A percentile compares a stretch with the other conserved stretches of the same genome.
phyloP scores from a whole-genome alignment of 805 yeast species.

The Spencermartinsiella europaea region DNA sequence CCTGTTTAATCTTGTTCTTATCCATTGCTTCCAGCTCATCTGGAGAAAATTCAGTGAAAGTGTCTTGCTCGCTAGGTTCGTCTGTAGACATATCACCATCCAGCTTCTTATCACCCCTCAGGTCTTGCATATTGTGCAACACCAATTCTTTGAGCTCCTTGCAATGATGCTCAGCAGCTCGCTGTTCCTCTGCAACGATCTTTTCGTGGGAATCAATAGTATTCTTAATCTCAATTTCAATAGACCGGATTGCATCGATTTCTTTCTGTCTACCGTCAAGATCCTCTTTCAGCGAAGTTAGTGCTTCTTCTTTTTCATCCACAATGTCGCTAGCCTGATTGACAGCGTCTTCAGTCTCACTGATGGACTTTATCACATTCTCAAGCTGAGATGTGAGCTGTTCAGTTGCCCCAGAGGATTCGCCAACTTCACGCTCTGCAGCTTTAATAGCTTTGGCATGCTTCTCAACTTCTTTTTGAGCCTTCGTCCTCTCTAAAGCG shows the following conservation, averaged over 20 bases:
- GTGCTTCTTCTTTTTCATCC: conserved; percentile 28
- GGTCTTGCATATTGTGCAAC: conserved; percentile 49
- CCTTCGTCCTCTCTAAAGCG: conserved; percentile 51
- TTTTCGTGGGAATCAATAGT: conserved; percentile 53
- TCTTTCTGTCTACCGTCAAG: conserved; percentile 38
- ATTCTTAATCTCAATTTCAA: conserved; percentile 61
- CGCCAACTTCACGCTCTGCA: conserved; percentile 45
- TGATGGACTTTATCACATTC: conserved; percentile 19
- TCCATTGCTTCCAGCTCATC: conserved; percentile 50
- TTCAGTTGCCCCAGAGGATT: conserved; percentile 34
- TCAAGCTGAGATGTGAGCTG: conserved; percentile 35
- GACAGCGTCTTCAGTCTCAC: conserved; percentile 17
- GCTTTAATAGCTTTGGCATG: conserved; percentile 43
- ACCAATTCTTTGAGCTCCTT: conserved; percentile 41
- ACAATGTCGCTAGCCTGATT: conserved; percentile 16
- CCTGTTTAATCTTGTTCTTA: conserved; percentile 43
- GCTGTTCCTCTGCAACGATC: conserved; percentile 38
- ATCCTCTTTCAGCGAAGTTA: conserved; percentile 34
- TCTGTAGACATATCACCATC: conserved; percentile 7
- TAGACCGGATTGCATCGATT: conserved; percentile 54
- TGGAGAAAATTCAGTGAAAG: conserved; percentile 41
- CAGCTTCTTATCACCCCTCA: conserved; percentile 37
- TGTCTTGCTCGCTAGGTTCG: conserved; percentile 20
- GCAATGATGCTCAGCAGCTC: conserved; percentile 30
- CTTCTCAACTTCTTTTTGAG: conserved; percentile 59